Base-by-base conservation (phyloP, 192 early-diverging fungal genomes). In the Linnemannia zychae region DNA sequence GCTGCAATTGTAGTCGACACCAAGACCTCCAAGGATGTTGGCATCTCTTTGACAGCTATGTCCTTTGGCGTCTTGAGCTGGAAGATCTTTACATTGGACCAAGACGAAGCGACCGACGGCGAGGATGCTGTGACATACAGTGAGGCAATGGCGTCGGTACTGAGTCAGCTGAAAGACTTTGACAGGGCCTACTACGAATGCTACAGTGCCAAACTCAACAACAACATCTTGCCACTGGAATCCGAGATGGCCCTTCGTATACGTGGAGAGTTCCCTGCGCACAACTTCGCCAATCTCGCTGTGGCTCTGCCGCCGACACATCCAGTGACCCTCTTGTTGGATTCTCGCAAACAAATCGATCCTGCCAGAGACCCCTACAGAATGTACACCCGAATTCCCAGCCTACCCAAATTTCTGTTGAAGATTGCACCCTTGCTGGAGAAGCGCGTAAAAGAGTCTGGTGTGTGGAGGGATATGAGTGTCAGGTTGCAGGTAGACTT, bases 391-490 rank as follows among this genome's bases (percentile, higher is more conserved):
- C 53, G 77, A 5, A 84, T 84, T 34, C 36, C 31, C 2, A 75
- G 33, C 28, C 47, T 77, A 1, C 66, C 82, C 1, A 74, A 68
- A 7, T 78, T 77, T 47, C 69, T 84, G 34, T 47, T 40, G 22
- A 74, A 84, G 18, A 65, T 84, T 69, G 67, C 57, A 9, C 76
- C 76, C 1, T 67, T 78, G 15, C 60, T 84, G 33, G 68, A 84
- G 33, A 33, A 78, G 40, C 71, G 82, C 17, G 40, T 84, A 12
- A 48, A 72, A 5, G 60, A 44, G 7, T 78, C 82, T 1, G 73
- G n/a, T 3, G n/a, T 81, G 0, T 18, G 24, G 17, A 28, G 9
- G 11, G 73, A 52, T 40, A 49, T 75, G 18, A 63, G 31, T 4
- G 73, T 46, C 0, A 75, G 13, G 34, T 33, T 82, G n/a, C 67